These are phyloP conservation scores for Crataegus laevigata DNA, from an alignment of 306 rosid genomes.

Conservation along the genomic window DNA sequence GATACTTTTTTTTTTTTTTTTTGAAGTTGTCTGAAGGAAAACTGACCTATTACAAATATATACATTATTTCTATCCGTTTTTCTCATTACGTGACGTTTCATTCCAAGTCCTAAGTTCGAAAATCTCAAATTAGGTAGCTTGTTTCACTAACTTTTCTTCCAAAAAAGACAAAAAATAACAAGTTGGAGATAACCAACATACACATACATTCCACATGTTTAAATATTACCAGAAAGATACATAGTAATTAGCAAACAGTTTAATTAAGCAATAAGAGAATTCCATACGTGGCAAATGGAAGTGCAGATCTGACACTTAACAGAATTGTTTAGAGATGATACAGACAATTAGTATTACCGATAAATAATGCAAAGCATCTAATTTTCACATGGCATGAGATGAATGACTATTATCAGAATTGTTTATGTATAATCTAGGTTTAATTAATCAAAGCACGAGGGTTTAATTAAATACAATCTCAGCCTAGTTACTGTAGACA, in stretches of 20 bases:
- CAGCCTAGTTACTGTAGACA: neutral
- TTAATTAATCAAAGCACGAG: neutral
- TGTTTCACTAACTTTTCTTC: neutral
- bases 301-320: slow-evolving; percentile 5
- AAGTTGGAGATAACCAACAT: neutral
- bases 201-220: neutral
- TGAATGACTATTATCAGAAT: neutral
- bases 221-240: neutral
- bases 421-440: neutral
- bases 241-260: neutral
- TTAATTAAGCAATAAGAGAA: neutral
- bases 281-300: slow-evolving; percentile 1
- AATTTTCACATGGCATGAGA: neutral
- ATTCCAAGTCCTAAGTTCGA: rapidly evolving
- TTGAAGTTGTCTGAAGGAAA: neutral
- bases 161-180: neutral
- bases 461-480: neutral
- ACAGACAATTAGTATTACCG: neutral
- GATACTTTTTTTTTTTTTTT: neutral
- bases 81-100: neutral
- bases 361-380: neutral
- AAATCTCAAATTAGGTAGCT: too few species aligned
- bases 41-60: neutral
- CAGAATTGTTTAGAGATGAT: neutral
- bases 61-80: neutral